Evolutionary conservation across 257 asterid genomes (phyloP).

Genomic region (Solanum pimpinellifolium): DNA sequence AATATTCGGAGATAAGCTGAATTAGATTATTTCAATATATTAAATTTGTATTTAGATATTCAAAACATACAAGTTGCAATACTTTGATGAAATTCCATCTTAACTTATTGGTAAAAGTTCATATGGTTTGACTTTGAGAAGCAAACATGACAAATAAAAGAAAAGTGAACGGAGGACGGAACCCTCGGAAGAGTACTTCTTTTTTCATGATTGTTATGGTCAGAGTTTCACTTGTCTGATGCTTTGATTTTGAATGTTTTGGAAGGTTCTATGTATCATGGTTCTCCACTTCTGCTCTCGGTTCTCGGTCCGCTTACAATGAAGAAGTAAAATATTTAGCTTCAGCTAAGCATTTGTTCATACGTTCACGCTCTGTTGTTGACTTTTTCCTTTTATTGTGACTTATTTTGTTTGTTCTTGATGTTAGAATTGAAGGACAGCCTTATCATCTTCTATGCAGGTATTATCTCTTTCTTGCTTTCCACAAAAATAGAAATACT

Average conservation of each 20-base stretch:
- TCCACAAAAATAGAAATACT: not conserved
- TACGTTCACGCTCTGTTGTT: not conserved
- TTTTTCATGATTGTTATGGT: not conserved
- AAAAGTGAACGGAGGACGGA: not conserved
- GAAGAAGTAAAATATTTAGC: slow-evolving; percentile 28
- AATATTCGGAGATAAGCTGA: not conserved
- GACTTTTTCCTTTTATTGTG: not conserved
- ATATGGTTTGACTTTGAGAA: not conserved
- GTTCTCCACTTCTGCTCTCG: slow-evolving; percentile 79
- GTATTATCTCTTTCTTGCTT: slow-evolving; percentile 18
- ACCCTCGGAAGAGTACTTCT: no score
- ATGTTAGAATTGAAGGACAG: slow-evolving; percentile 47
- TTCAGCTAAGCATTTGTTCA: not conserved
- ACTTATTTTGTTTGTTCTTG: not conserved
- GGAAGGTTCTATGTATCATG: slow-evolving; percentile 95
- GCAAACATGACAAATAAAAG: not conserved
- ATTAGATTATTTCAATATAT: not conserved
- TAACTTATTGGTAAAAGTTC: not conserved
- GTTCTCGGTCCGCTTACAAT: slow-evolving; percentile 74
- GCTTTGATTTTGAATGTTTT: not conserved
- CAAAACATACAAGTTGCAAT: not conserved
- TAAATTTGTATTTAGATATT: not conserved
- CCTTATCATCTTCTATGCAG: slow-evolving; percentile 68
- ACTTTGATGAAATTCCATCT: not conserved
- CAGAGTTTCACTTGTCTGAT: not conserved